Evolutionary conservation across 192 early-diverging fungal genomes (phyloP).

Genomic region (Backusella australiensis): DNA sequence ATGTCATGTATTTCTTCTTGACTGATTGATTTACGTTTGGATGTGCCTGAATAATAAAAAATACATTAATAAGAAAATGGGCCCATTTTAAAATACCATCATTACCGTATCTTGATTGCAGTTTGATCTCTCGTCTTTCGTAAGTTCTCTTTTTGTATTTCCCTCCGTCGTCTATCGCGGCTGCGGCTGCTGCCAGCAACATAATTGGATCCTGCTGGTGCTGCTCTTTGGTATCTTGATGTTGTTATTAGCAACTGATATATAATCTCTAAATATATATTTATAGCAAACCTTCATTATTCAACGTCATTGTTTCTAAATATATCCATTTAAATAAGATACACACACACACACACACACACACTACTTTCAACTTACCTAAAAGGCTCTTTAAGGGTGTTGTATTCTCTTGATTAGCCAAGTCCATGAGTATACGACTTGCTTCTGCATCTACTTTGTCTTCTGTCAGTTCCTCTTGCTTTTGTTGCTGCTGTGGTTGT

Average conservation of each 20-base stretch:
- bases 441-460: slow-evolving; percentile 37
- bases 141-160: slow-evolving; percentile 7
- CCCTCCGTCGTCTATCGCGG: slow-evolving; percentile 15
- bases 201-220: slow-evolving; percentile 21
- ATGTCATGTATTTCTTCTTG: not conserved
- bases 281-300: not conserved
- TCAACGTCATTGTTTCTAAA: not conserved
- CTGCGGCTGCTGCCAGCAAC: slow-evolving; percentile 26
- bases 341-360: not conserved
- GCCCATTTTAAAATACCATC: not conserved
- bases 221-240: not conserved
- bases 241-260: not conserved
- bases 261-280: not conserved
- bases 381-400: not conserved
- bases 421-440: slow-evolving; percentile 32
- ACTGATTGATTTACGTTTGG: not conserved
- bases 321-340: not conserved
- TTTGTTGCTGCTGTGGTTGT: not conserved
- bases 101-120: slow-evolving; percentile 8
- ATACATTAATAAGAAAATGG: not conserved
- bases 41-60: not conserved
- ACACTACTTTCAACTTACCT: not conserved
- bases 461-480: slow-evolving; percentile 3
- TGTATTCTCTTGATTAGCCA: slow-evolving; percentile 30
- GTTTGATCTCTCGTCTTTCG: slow-evolving; percentile 10